Base-by-base conservation (phyloP, 257 asterid species). In the Solanum pinnatisectum region DNA sequence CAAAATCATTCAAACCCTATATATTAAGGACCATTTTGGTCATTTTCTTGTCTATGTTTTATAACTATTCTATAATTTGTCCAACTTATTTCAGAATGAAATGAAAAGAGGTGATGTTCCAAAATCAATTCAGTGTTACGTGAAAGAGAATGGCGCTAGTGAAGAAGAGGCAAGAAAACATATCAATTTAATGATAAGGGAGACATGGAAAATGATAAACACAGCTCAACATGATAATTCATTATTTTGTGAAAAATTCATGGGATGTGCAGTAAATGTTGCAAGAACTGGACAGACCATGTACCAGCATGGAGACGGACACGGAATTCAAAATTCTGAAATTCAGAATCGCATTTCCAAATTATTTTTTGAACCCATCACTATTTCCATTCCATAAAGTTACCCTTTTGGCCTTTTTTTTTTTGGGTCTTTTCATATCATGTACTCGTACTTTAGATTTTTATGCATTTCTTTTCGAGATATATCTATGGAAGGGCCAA, bases 241-340 rank as follows among this genome's bases (percentile, higher is more conserved):
- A 3, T 25, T 72, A 0, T 88, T 88, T 25, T 40, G 70, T 12
- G 18, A 63, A 23, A 14, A 18, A 1, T 90, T 72, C 8, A n/a
- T 40, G 14, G 73, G 9, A 30, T 59, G 52, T 3, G 89, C 88
- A 73, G 20, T 86, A 65, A 83, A 88, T 60, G 6, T 86, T 74
- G 87, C 40, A 5, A 83, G 89, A 56, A 65, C 70, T 72, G 87
- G 86, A 40, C 92, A 88, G 2, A 82, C 87, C 52, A 33, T 90
- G 14, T 90, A 90, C 46, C 59, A 90, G 70, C 30, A 86, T 73
- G 90, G 92, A 42, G 92, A 90, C 36, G 92, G 90, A 1, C 86
- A 86, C 76, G 90, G 92, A 15, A 78, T 37, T 85, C 70, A 73
- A 15, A 77, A 88, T 37, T 40, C 39, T 32, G 23, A 71, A 1